These are phyloP conservation scores for Wickerhamomyces chambardii DNA, from an alignment of 805 yeast genomes.

Conservation along the genomic window DNA sequence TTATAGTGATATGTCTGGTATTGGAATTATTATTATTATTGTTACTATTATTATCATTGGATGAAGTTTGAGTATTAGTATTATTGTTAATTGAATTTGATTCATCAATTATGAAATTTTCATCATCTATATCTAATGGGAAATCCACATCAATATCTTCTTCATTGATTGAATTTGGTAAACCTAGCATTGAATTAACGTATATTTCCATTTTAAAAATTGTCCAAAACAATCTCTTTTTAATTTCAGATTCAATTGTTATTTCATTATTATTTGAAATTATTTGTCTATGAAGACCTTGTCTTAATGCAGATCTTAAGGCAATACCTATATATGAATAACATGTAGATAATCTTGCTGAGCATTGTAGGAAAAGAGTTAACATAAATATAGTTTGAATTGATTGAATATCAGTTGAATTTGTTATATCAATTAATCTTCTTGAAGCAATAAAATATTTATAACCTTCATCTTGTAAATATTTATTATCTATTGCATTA, in stretches of 20 bases:
- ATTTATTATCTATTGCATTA: conserved; percentile 21
- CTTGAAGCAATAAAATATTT: conserved; percentile 80
- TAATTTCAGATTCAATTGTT: conserved; percentile 76
- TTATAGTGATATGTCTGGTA: conserved; percentile 6
- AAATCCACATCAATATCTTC: conserved; percentile 83
- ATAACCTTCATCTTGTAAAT: conserved; percentile 58
- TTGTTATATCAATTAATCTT: conserved; percentile 76
- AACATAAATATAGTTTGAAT: conserved; percentile 85
- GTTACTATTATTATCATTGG: background rate
- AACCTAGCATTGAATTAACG: conserved; percentile 80
- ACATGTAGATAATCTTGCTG: conserved; percentile 84
- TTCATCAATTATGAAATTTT: conserved; percentile 47
- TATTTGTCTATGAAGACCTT: conserved; percentile 61
- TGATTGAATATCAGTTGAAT: conserved; percentile 73
- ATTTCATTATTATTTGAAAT: conserved; percentile 34
- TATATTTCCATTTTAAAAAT: conserved; percentile 87
- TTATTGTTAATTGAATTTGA: conserved; percentile 50
- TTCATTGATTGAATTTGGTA: conserved; percentile 69
- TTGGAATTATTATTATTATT: background rate
- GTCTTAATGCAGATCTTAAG: conserved; percentile 73
- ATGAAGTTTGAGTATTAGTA: conserved; percentile 22
- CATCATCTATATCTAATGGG: conserved; percentile 82
- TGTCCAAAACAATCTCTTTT: conserved; percentile 83
- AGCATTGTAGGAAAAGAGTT: conserved; percentile 79
- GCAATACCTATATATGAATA: conserved; percentile 90